Evolutionary conservation across 306 rosid species (phyloP).

Genomic region (Acacia melanoxylon): DNA sequence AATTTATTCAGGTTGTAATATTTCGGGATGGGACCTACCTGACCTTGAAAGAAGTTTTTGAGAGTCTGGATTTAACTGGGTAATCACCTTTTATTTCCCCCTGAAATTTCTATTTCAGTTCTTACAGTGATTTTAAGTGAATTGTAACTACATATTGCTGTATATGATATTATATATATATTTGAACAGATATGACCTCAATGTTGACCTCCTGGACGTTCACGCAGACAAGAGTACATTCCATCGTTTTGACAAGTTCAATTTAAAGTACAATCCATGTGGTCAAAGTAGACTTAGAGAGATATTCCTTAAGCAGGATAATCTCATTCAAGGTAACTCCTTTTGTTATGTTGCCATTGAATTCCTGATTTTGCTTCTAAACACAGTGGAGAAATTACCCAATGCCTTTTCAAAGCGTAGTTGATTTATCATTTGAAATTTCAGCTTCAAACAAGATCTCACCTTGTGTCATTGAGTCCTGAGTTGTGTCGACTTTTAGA

Average conservation of each 20-base stretch:
- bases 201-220: slow-evolving; percentile 84
- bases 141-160: neutral
- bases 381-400: neutral
- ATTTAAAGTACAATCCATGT: slow-evolving; percentile 83
- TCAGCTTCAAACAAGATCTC: neutral
- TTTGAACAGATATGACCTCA: slow-evolving; percentile 68
- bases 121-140: neutral
- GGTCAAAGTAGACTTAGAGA: slow-evolving; percentile 87
- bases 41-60: slow-evolving; percentile 81
- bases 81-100: slow-evolving; percentile 13
- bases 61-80: slow-evolving; percentile 80
- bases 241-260: slow-evolving; percentile 82
- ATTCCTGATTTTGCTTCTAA: slow-evolving; percentile 13
- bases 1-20: slow-evolving; percentile 62
- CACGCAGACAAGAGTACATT: slow-evolving; percentile 88
- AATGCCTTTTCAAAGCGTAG: neutral
- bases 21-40: slow-evolving; percentile 84
- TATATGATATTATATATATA: slow-evolving; percentile 2
- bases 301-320: slow-evolving; percentile 78
- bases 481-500: neutral
- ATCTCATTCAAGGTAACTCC: slow-evolving; percentile 72
- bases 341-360: slow-evolving; percentile 5
- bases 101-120: neutral
- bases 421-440: slow-evolving; percentile 1
- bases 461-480: neutral